These are phyloP conservation scores for Curvularia sp. DNA, from an alignment of 2,329 filamentous ascomycete genomes.

Conservation along the genomic window DNA sequence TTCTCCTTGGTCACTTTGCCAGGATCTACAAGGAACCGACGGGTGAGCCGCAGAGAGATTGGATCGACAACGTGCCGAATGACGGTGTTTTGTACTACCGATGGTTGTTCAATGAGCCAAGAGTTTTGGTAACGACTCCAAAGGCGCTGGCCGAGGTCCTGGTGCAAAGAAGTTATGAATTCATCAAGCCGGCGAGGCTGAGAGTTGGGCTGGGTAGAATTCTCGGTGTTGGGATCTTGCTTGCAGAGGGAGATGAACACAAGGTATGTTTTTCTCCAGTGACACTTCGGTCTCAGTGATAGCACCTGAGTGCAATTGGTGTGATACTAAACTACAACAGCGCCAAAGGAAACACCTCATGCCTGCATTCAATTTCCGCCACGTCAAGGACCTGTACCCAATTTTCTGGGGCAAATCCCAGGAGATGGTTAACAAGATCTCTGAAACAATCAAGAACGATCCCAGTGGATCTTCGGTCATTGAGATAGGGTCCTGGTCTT, in stretches of 20 bases:
- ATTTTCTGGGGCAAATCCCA: constrained; percentile 59
- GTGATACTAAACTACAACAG: constrained; percentile 21
- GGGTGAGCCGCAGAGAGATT: constrained; percentile 57
- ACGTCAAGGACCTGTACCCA: constrained; percentile 59
- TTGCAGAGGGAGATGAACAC: constrained; percentile 92
- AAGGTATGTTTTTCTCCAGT: constrained; percentile 57
- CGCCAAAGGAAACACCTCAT: constrained; percentile 58
- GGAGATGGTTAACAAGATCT: constrained; percentile 52
- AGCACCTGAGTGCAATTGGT: no score
- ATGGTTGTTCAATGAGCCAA: constrained; percentile 56
- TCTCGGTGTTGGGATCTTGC: constrained; percentile 73
- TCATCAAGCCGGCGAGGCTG: constrained; percentile 57
- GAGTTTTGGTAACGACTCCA: constrained; percentile 56
- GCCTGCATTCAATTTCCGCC: constrained; percentile 60
- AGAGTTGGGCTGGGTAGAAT: constrained; percentile 66
- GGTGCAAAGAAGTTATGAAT: constrained; percentile 60
- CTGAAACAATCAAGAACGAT: constrained; percentile 33
- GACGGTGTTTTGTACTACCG: constrained; percentile 63
- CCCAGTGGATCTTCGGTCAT: constrained; percentile 45
- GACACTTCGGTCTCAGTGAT: no score
- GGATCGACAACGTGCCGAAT: constrained; percentile 62
- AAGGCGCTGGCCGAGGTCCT: constrained; percentile 60
- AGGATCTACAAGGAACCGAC: constrained; percentile 53
- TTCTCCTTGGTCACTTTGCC: constrained; percentile 54
- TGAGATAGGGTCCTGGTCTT: constrained; percentile 57